A percentile compares a stretch with the other conserved stretches of the same genome.
These are phyloP conservation scores for Chytriomyces confervae DNA, from an alignment of 192 early-diverging fungal species.

Conservation along the genomic window DNA sequence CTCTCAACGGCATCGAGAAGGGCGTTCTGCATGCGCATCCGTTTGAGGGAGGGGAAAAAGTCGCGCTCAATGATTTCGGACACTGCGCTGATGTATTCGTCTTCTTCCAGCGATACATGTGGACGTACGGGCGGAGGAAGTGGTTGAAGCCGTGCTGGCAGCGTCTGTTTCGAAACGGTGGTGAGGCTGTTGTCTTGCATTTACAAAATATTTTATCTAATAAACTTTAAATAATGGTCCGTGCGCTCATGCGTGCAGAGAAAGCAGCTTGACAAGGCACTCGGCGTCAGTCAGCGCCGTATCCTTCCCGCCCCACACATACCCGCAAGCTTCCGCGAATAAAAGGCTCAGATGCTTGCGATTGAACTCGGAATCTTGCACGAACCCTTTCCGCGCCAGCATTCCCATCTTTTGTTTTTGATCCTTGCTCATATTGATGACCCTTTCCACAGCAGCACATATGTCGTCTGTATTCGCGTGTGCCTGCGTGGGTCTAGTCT, in stretches of 20 bases:
- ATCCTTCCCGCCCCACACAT: not conserved
- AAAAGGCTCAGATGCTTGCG: not conserved
- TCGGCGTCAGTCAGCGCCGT: not conserved
- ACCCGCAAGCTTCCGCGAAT: not conserved
- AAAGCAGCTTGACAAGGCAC: too few species aligned
- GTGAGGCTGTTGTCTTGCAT: not conserved
- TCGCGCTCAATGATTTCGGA: conserved; percentile 81
- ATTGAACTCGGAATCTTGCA: not conserved
- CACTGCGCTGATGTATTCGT: conserved; percentile 75
- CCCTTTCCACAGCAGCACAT: conserved; percentile 6
- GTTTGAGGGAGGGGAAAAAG: conserved; percentile 78
- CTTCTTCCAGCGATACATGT: conserved; percentile 72
- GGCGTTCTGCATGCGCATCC: conserved; percentile 59
- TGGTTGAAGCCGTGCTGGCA: not conserved
- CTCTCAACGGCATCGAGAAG: conserved; percentile 61
- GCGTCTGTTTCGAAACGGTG: not conserved
- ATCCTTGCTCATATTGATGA: not conserved
- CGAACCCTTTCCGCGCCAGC: not conserved
- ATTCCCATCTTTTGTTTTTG: not conserved
- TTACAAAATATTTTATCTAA: too few species aligned
- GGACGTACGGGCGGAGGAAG: conserved; percentile 17
- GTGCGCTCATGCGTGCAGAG: too few species aligned
- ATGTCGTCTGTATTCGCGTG: not conserved
- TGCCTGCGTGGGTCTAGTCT: not conserved
- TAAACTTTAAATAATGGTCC: too few species aligned